Evolutionary conservation across 192 early-diverging fungal genomes (phyloP), one percentile per base, ranked within the genome.

Genomic region (Jimgerdemannia lactiflua): DNA sequence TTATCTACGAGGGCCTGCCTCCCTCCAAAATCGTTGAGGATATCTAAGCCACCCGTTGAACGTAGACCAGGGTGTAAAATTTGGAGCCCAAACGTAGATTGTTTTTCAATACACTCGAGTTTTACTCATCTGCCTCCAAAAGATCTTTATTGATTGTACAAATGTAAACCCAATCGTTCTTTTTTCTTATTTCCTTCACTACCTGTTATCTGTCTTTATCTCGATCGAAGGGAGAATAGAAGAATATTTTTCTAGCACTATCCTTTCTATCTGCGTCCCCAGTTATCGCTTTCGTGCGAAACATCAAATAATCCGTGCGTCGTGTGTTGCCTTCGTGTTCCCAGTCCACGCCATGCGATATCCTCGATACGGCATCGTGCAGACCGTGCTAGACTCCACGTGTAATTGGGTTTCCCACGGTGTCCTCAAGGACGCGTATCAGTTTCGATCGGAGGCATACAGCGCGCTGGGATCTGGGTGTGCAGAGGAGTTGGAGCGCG

Each of bases 1-100:
- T 99, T 70, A 94, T 93, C 71, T 99, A 96, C 79, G 90, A 97
- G 78, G 87, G 85, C 43, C 77, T 87, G 65, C 82, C 90, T 10
- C 89, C 95, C n/a, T 77, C 85, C 42, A 82, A 86, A 20, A 95
- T 99, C 69, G 86, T 94, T 39, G 79, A 82, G 66, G 90, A 86
- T 73, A 83, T 90, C 65, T 89, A 88, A 79, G 54, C 71, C 65
- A 29, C 14, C 14, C 49, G 14, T 59, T 59, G 6, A 59, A 14
- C 14, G 49, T 29, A 29, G 29, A 29, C 49, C 49, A 59, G 49
- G 49, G 14, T 59, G 6, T 14, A 59, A 6, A 59, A 59, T 14
- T 59, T 59, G 49, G 49, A 59, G 29, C 29, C 29, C 29, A 29
- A 59, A 59, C 8, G 8, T 59, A 10, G 14, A 10, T 59, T 59